Evolutionary conservation across 2,329 filamentous ascomycete genomes (phyloP), one percentile per base, ranked within the genome.

Genomic region (Fusarium paranaense): DNA sequence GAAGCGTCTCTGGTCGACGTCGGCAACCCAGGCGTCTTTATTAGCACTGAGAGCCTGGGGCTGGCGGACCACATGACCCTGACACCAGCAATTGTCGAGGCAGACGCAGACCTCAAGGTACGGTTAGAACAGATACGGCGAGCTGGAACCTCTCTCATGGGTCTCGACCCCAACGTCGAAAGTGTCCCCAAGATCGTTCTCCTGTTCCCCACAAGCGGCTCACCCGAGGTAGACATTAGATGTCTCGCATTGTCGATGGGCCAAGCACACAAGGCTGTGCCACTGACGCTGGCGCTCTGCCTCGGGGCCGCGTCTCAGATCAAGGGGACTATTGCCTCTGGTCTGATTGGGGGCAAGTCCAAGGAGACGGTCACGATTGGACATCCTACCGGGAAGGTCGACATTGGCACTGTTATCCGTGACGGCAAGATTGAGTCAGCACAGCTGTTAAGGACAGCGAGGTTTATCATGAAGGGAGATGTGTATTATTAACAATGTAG

Each of bases 161-260:
- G 91, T 0, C 83, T 94, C 56, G 85, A 83, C 58, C 81, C 86
- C 9, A 74, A 79, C 14, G 72, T 77, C 2, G 74, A 80, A 50
- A 90, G 89, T 2, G 88, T 93, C 2, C 91, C 92, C 1, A 92
- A 93, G 78, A 90, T 93, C 40, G 88, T 82, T 18, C 75, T 86
- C 20, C 67, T 88, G 6, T 81, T 88, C 11, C 85, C 85, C 18
- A 74, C 81, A 0, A 79, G 77, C 25, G 70, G 62, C 25, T 70
- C 76, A 14, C 63, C 72, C 11, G 76, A 77, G 35, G 75, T 83
- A 2, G 83, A 86, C 73, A 81, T 89, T 33, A 81, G 82, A 35
- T 87, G 86, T 60, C 80, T 86, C 4, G 87, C 87, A 6, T 80
- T 90, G 62, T 89, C 87, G 2, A 88, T 89, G 63, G 87, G 86